Conservation (phyloP, 495 filamentous ascomycete species). For the Penicillium canariense region DNA sequence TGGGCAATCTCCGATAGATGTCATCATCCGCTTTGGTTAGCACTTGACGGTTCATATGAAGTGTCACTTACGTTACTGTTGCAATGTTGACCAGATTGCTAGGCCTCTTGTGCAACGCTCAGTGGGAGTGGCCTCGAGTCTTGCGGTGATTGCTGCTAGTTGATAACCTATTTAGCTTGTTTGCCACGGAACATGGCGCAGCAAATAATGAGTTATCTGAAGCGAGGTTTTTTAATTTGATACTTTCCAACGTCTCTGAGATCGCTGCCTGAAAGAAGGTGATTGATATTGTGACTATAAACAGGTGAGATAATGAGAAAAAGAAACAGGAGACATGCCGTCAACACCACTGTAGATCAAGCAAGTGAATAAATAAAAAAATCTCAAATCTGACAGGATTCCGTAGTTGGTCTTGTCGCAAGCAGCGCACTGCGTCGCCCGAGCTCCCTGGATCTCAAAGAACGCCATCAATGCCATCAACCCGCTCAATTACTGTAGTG, state of each 20-base stretch:
- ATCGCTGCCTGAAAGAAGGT: not conserved
- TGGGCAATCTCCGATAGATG: not conserved
- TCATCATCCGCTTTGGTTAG: not conserved
- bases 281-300: not conserved
- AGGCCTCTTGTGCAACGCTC: constrained; percentile 17
- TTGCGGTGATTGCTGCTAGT: not conserved
- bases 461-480: constrained; percentile 34
- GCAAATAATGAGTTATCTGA: not conserved
- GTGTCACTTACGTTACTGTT: constrained; percentile 21
- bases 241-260: not conserved
- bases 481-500: constrained; percentile 4
- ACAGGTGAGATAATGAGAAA: no score
- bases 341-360: no score
- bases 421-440: not conserved
- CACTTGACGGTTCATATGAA: not conserved
- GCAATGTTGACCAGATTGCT: constrained; percentile 19
- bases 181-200: not conserved
- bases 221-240: not conserved
- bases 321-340: not conserved
- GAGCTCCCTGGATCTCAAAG: constrained; percentile 22
- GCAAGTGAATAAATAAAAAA: not conserved
- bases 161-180: not conserved
- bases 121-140: constrained; percentile 11
- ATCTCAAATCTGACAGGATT: no score
- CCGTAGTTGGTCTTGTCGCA: not conserved